These are phyloP conservation scores for Colletotrichum scovillei DNA, from an alignment of 2,329 filamentous ascomycete genomes.

Conservation along the genomic window DNA sequence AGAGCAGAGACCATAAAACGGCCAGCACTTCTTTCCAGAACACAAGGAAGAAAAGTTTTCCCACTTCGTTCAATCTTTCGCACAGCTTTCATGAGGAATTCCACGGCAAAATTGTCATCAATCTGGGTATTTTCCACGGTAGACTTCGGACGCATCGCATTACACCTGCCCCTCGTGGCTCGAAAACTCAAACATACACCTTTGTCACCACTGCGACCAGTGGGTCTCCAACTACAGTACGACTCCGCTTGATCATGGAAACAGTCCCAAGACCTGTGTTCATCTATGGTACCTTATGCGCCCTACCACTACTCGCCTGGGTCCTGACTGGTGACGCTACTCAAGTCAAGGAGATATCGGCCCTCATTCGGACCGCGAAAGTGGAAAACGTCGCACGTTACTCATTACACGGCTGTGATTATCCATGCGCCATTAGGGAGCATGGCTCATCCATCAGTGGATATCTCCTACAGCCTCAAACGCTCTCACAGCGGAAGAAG, in stretches of 20 bases:
- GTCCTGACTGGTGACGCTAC: slow-evolving; percentile 42
- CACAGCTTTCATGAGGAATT: background rate
- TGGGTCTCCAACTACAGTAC: too few species aligned
- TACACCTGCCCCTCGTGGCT: background rate
- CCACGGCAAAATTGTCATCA: background rate
- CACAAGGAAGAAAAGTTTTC: too few species aligned
- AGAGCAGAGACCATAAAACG: too few species aligned
- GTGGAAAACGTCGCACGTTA: slow-evolving; percentile 38
- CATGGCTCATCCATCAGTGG: slow-evolving; percentile 39
- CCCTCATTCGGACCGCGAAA: slow-evolving; percentile 30
- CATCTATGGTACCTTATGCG: slow-evolving; percentile 44
- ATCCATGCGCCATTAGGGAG: slow-evolving; percentile 40
- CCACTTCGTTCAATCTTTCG: background rate
- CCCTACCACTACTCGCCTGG: slow-evolving; percentile 44
- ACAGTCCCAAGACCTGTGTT: slow-evolving; percentile 37
- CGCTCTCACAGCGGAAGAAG: slow-evolving; percentile 42
- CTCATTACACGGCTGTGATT: slow-evolving; percentile 39
- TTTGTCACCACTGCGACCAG: background rate
- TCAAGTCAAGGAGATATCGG: slow-evolving; percentile 31
- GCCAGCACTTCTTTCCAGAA: too few species aligned
- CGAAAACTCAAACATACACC: background rate
- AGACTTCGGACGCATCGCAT: background rate
- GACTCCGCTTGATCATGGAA: too few species aligned
- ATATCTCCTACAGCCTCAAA: slow-evolving; percentile 39
- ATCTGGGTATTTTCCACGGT: background rate